Evolutionary conservation across 495 filamentous ascomycete species (phyloP).

Genomic region (Aspergillus ostianus): DNA sequence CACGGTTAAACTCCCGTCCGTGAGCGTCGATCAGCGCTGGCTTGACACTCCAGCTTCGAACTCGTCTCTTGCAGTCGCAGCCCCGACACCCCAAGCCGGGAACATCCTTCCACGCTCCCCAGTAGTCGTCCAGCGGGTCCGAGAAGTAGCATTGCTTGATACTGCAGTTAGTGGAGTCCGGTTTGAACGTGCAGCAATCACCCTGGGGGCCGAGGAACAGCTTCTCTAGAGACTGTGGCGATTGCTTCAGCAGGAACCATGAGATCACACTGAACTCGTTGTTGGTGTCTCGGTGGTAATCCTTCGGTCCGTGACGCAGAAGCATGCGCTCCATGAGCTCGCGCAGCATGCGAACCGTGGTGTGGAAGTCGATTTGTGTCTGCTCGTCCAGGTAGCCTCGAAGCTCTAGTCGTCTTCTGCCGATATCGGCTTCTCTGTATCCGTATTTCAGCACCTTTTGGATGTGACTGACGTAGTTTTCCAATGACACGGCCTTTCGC

Average conservation of each 20-base stretch:
- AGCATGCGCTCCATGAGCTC: slow-evolving; percentile 31
- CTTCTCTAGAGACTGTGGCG: slow-evolving; percentile 24
- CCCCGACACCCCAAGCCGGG: slow-evolving; percentile 23
- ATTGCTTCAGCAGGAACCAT: slow-evolving; percentile 32
- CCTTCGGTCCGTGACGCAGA: slow-evolving; percentile 30
- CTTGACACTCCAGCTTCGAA: slow-evolving; percentile 30
- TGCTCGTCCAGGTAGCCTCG: slow-evolving; percentile 24
- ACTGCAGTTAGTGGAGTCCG: slow-evolving; percentile 15
- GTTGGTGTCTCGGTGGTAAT: slow-evolving; percentile 27
- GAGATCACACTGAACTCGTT: slow-evolving; percentile 29
- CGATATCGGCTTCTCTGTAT: slow-evolving; percentile 27
- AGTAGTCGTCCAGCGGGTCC: slow-evolving; percentile 31
- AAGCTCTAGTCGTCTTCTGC: slow-evolving; percentile 23
- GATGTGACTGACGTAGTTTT: slow-evolving; percentile 22
- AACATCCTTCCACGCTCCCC: slow-evolving; percentile 28
- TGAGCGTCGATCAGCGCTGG: slow-evolving; percentile 28
- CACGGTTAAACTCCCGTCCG: slow-evolving; percentile 24
- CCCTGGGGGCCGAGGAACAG: slow-evolving; percentile 27
- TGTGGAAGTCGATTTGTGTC: slow-evolving; percentile 29
- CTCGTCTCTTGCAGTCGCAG: slow-evolving; percentile 29
- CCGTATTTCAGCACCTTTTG: slow-evolving; percentile 26
- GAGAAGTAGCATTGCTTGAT: slow-evolving; percentile 24
- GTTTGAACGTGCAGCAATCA: slow-evolving; percentile 28
- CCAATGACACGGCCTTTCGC: slow-evolving; percentile 13
- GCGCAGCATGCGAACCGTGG: slow-evolving; percentile 31